Base-by-base conservation (phyloP, 2,329 filamentous ascomycete genomes). In the Aspergillus jensenii region DNA sequence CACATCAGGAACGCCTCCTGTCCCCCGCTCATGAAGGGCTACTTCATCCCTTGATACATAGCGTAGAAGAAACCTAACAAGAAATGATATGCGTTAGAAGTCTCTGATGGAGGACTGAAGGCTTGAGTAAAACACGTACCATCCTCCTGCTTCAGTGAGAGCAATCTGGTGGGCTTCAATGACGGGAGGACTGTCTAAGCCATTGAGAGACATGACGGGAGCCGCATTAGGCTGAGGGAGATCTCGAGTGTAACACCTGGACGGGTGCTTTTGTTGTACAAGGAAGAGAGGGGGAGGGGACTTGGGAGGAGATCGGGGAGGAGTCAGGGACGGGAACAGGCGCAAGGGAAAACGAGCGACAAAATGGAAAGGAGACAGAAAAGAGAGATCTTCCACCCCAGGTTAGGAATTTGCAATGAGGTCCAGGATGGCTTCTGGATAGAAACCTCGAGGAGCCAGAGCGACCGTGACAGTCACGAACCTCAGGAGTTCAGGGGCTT, bases 1-100 rank as follows among this genome's bases (percentile, higher is more conserved):
- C 63, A 95, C 87, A 73, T 98, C 95, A 60, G 87, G 83, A 59
- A 96, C 88, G 62, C 95, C 93, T 65, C 90, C 90, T 65, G 82
- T 89, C 50, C 95, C 95, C 65, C 84, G 86, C 59, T 82, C 85
- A 58, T 95, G 81, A 56, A 99, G 77, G 64, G 90, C 87, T 60
- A 99, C 83, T 67, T 93, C 90, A 80, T 99, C 95, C 75, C 95
- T 88, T 61, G 89, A 89, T 62, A 86, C 83, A 78, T 99, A 99
- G 74, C 93, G 93, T 67, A 99, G 86, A 62, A 98, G 85, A 70
- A 99, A 95, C 95, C 95, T 98, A 46, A 45, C 31, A 57, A 45
- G 49, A 21, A 39, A 46, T 58, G 45, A 52, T 56, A 54, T 23
- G 45, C 53, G 41, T 60, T 53, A 61, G 45, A 23, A 19, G 6